These are phyloP conservation scores for Anthracocystis walkeri DNA, from an alignment of 1,284 basidiomycete genomes.

Conservation along the genomic window DNA sequence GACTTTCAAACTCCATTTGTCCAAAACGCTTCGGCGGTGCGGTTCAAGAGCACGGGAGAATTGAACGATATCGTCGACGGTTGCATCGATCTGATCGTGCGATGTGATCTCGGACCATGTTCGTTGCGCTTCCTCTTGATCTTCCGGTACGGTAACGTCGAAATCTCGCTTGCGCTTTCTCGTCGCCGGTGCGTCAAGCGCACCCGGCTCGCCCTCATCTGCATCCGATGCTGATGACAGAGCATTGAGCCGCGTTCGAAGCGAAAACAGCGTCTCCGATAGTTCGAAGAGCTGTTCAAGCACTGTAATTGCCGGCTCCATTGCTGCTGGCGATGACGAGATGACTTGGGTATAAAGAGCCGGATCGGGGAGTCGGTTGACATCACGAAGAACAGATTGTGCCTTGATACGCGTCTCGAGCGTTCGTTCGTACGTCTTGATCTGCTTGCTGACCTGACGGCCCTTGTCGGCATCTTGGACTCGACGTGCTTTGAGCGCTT, in stretches of 20 bases:
- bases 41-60: conserved; percentile 35
- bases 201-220: background rate
- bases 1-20: conserved; percentile 59
- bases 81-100: conserved; percentile 38
- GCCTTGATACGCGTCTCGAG: conserved; percentile 62
- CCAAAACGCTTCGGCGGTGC: conserved; percentile 40
- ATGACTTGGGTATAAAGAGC: conserved; percentile 14
- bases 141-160: conserved; percentile 22
- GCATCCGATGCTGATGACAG: conserved; percentile 13
- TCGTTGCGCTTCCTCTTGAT: conserved; percentile 20
- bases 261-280: conserved; percentile 42
- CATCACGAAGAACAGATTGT: conserved; percentile 49
- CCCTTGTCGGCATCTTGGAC: conserved; percentile 63
- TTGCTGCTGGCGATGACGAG: conserved; percentile 2
- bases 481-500: conserved; percentile 48
- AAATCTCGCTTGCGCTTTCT: conserved; percentile 50
- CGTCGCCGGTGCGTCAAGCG: conserved; percentile 13
- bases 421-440: conserved; percentile 57
- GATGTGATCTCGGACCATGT: conserved; percentile 38
- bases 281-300: conserved; percentile 42
- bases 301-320: conserved; percentile 21
- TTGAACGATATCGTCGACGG: conserved; percentile 28
- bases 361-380: conserved; percentile 42
- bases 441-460: conserved; percentile 57
- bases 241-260: conserved; percentile 17